Conservation (phyloP, 441 rosid genomes). For the Syzygium malaccense region DNA sequence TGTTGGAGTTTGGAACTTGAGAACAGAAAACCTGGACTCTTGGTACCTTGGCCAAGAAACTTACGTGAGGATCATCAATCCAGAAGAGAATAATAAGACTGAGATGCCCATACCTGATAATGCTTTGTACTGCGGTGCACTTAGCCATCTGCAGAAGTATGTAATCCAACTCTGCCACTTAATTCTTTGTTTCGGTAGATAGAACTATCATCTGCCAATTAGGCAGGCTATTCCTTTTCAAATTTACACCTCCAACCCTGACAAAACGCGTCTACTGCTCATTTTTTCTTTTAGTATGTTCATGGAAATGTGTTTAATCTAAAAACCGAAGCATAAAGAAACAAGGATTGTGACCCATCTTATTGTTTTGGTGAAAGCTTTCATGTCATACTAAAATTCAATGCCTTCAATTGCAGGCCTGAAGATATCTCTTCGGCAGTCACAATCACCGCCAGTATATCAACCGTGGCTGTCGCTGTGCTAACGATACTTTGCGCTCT, state of each 20-base stretch:
- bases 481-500: neutral
- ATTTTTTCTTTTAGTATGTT: neutral
- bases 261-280: neutral
- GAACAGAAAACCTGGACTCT: conserved; percentile 14
- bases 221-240: neutral
- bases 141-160: conserved; percentile 3
- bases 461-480: neutral
- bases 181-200: neutral
- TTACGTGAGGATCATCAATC: conserved; percentile 4
- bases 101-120: conserved; percentile 7
- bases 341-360: neutral
- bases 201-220: neutral
- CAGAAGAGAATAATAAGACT: conserved; percentile 5
- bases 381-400: neutral
- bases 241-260: neutral
- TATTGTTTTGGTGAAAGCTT: neutral
- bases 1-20: conserved; percentile 17
- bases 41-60: conserved; percentile 16
- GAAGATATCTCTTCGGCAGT: conserved; percentile 6
- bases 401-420: neutral
- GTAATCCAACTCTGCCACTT: neutral
- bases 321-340: neutral
- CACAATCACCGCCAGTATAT: neutral
- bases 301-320: neutral
- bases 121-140: conserved; percentile 8